phyloP scores from a whole-genome alignment of 768 basidiomycete species.

The Psilocybe subaeruginosa region DNA sequence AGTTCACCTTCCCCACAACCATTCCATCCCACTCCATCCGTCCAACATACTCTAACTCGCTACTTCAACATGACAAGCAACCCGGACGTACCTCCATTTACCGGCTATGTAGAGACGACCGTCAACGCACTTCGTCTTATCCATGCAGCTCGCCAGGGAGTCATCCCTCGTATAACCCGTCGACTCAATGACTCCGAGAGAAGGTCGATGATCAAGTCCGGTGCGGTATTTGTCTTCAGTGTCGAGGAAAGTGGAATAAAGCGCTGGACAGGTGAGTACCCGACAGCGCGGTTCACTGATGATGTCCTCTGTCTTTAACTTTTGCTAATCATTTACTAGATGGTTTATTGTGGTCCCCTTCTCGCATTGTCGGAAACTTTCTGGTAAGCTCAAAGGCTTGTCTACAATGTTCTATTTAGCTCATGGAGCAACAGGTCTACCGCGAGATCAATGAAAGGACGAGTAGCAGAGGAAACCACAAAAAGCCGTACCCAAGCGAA shows the following conservation, averaged over 20 bases:
- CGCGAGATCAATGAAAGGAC: constrained; percentile 77
- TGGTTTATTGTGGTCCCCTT: constrained; percentile 79
- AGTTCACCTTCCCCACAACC: constrained; percentile 42
- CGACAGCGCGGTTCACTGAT: constrained; percentile 1
- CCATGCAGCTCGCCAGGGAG: constrained; percentile 78
- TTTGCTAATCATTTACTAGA: constrained; percentile 35
- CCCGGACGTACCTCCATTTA: constrained; percentile 67
- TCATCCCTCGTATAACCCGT: constrained; percentile 82
- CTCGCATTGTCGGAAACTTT: constrained; percentile 84
- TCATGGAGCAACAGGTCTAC: constrained; percentile 60
- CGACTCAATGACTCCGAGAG: constrained; percentile 84
- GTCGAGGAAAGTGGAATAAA: constrained; percentile 90
- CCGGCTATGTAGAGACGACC: constrained; percentile 81
- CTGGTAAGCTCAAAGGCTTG: constrained; percentile 49
- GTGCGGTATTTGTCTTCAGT: constrained; percentile 86
- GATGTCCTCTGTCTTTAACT: constrained; percentile 11
- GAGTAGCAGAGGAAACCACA: constrained; percentile 54
- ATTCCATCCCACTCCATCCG: constrained; percentile 37
- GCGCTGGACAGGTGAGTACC: constrained; percentile 71
- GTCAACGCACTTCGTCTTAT: constrained; percentile 82
- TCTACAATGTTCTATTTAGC: not conserved
- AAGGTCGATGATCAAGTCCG: constrained; percentile 61
- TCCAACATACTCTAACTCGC: constrained; percentile 60
- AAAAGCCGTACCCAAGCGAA: constrained; percentile 54
- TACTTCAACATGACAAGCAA: constrained; percentile 50